phyloP scores from a whole-genome alignment of 176 grass and related monocot genomes.

The Poa pratensis region DNA sequence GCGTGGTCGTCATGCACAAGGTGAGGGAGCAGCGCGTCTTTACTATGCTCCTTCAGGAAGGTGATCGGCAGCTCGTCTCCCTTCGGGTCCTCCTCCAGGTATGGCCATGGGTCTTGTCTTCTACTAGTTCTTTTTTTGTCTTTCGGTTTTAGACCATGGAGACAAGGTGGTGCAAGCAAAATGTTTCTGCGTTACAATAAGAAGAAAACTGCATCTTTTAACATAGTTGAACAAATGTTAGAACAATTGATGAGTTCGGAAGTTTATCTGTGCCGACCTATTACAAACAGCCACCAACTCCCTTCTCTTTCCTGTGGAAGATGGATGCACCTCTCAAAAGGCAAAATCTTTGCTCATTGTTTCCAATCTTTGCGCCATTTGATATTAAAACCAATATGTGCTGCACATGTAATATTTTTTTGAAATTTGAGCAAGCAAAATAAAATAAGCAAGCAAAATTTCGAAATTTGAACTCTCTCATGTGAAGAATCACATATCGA shows the following conservation, averaged over 20 bases:
- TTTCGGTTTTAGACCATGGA: neutral
- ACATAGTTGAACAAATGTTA: neutral
- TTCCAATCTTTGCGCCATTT: neutral
- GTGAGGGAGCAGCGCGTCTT: constrained; percentile 67
- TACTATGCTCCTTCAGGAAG: constrained; percentile 58
- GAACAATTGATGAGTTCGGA: neutral
- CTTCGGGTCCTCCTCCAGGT: constrained; percentile 71
- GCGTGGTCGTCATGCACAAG: constrained; percentile 71
- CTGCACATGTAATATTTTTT: neutral
- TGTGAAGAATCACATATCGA: neutral
- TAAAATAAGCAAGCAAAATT: neutral
- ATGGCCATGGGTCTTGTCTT: constrained; percentile 27
- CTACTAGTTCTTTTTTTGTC: neutral
- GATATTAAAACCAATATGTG: neutral
- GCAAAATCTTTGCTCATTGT: constrained; percentile 2
- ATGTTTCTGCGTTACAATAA: neutral
- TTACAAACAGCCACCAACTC: neutral
- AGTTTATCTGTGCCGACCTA: neutral
- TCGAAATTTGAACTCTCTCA: constrained; percentile 12
- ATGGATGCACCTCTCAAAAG: constrained; percentile 3
- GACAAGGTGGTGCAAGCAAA: constrained; percentile 8
- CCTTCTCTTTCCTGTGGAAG: neutral
- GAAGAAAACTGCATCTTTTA: neutral
- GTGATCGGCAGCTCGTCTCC: constrained; percentile 64
- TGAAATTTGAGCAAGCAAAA: too few species aligned